Conservation (phyloP, 805 yeast genomes). For the Dipodascus geniculatus region DNA sequence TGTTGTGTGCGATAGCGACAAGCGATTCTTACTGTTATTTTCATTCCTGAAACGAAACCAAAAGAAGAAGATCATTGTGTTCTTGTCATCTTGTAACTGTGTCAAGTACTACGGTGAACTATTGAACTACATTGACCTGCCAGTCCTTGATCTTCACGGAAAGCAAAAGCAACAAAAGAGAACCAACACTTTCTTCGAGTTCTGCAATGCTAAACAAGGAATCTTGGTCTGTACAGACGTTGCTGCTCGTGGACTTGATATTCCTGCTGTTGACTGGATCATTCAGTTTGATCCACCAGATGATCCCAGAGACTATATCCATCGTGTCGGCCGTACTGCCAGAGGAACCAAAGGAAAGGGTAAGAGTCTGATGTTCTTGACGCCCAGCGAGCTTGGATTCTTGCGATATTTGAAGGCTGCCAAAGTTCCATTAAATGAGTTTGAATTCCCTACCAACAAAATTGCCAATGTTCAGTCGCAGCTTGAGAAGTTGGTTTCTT, state of each 20-base stretch:
- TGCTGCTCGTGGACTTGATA: slow-evolving; percentile 98
- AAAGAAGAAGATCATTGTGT: slow-evolving; percentile 81
- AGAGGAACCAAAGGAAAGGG: slow-evolving; percentile 81
- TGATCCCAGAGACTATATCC: slow-evolving; percentile 98
- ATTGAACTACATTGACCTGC: slow-evolving; percentile 89
- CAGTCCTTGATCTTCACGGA: slow-evolving; percentile 93
- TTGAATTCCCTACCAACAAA: slow-evolving; percentile 87
- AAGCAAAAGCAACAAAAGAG: slow-evolving; percentile 98
- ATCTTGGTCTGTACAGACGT: slow-evolving; percentile 93
- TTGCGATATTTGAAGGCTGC: slow-evolving; percentile 90
- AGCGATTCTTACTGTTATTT: slow-evolving; percentile 78
- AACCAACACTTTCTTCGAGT: slow-evolving; percentile 95
- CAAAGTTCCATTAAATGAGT: slow-evolving; percentile 94
- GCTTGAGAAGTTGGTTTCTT: slow-evolving; percentile 77
- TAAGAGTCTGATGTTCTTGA: slow-evolving; percentile 85
- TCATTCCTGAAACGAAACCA: slow-evolving; percentile 88
- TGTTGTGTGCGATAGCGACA: slow-evolving; percentile 94
- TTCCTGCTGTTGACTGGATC: slow-evolving; percentile 98
- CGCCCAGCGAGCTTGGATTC: slow-evolving; percentile 91
- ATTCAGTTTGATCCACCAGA: slow-evolving; percentile 99
- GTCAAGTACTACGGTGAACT: slow-evolving; percentile 94
- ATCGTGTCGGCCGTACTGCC: slow-evolving; percentile 98
- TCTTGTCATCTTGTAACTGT: slow-evolving; percentile 91
- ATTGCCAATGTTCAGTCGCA: slow-evolving; percentile 95
- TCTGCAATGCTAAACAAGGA: slow-evolving; percentile 94